Evolutionary conservation across 805 yeast genomes (phyloP).

Genomic region (Candida boidinii): DNA sequence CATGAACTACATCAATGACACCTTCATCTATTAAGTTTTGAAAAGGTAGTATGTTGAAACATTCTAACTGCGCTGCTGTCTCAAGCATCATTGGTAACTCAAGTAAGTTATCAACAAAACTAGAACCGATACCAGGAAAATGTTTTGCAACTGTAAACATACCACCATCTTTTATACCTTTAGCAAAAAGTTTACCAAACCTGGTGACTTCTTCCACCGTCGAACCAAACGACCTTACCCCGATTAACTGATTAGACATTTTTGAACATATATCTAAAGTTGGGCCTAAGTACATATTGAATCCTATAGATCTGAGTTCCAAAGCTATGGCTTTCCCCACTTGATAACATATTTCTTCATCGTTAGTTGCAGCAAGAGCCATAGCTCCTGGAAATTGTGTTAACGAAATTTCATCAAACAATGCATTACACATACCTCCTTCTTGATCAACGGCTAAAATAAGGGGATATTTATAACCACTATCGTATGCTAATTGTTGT

Average conservation of each 20-base stretch:
- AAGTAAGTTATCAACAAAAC: constrained; percentile 45
- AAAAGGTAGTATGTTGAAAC: constrained; percentile 44
- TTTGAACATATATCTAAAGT: constrained; percentile 54
- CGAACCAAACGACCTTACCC: constrained; percentile 54
- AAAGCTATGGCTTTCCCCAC: constrained; percentile 45
- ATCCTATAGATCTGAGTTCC: constrained; percentile 47
- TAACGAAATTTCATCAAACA: constrained; percentile 41
- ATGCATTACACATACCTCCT: constrained; percentile 53
- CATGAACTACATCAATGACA: constrained; percentile 45
- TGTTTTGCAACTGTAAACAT: constrained; percentile 51
- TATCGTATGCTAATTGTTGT: constrained; percentile 43
- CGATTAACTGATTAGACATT: constrained; percentile 46
- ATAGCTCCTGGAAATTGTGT: constrained; percentile 60
- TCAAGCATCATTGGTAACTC: constrained; percentile 55
- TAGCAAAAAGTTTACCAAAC: constrained; percentile 43
- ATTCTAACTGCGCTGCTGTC: constrained; percentile 40
- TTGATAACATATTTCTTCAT: constrained; percentile 38
- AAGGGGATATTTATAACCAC: constrained; percentile 43
- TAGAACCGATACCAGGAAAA: constrained; percentile 61
- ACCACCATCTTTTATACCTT: constrained; percentile 47
- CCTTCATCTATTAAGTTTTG: constrained; percentile 34
- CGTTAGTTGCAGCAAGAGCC: constrained; percentile 52
- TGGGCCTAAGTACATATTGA: constrained; percentile 50
- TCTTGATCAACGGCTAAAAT: constrained; percentile 55
- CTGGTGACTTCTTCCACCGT: constrained; percentile 50